These are phyloP conservation scores for Lagenidium giganteum DNA, from an alignment of 352 stramenopile species.

Conservation along the genomic window DNA sequence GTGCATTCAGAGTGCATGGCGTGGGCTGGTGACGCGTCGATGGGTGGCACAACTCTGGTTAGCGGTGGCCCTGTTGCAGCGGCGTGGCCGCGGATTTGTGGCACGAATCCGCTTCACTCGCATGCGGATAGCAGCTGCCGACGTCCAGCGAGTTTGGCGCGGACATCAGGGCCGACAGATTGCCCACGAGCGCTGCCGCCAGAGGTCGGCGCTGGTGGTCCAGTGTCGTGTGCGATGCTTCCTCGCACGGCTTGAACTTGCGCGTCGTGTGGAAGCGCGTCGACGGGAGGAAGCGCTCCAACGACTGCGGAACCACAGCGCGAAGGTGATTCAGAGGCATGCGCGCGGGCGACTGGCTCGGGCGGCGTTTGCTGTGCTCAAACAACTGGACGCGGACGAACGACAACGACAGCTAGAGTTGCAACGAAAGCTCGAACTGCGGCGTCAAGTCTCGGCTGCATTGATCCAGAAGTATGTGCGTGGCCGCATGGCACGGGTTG, in stretches of 20 bases:
- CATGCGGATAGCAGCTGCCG: constrained; percentile 12
- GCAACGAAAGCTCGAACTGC: neutral
- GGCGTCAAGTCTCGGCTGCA: neutral
- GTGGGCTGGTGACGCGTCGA: constrained; percentile 31
- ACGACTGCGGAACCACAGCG: constrained; percentile 24
- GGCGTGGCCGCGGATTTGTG: constrained; percentile 42
- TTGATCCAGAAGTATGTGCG: neutral
- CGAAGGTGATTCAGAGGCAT: constrained; percentile 16
- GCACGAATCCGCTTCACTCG: constrained; percentile 27
- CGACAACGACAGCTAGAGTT: too few relatives aligned
- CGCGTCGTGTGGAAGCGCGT: too few relatives aligned
- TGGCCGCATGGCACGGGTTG: neutral
- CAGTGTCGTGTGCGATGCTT: constrained; percentile 39
- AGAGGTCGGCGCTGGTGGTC: too few relatives aligned
- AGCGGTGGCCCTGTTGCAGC: constrained; percentile 43
- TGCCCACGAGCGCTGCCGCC: constrained; percentile 24
- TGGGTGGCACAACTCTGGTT: constrained; percentile 25
- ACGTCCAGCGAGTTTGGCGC: constrained; percentile 47
- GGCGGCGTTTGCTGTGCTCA: neutral
- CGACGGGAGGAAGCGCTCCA: constrained; percentile 27
- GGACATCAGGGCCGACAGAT: constrained; percentile 30
- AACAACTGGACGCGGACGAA: too few relatives aligned
- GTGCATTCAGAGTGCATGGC: constrained; percentile 60
- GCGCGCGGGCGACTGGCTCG: neutral
- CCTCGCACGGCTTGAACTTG: constrained; percentile 30